Evolutionary conservation across 371 early-diverging fungal genomes (phyloP).

Genomic region (Mortierella polycephala): DNA sequence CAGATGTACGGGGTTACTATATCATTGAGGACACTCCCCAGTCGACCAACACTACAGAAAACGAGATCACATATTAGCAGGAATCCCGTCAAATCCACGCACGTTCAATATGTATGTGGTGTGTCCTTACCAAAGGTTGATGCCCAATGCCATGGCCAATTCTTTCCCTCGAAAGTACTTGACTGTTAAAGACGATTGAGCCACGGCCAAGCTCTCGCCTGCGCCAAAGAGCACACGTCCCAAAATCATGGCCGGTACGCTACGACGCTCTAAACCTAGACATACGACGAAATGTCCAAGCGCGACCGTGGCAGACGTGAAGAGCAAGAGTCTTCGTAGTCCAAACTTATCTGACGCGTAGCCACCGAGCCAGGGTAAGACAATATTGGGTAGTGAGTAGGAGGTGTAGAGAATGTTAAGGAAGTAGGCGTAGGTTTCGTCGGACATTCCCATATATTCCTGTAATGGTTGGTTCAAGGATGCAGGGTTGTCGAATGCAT

Average conservation of each 20-base stretch:
- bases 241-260: slow-evolving; percentile 53
- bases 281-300: slow-evolving; percentile 71
- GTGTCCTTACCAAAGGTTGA: slow-evolving; percentile 53
- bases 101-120: not conserved
- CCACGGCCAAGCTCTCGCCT: slow-evolving; percentile 63
- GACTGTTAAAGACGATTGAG: slow-evolving; percentile 60
- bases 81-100: not conserved
- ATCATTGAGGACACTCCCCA: slow-evolving; percentile 64
- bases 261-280: slow-evolving; percentile 59
- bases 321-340: slow-evolving; percentile 55
- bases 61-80: not conserved
- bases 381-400: slow-evolving; percentile 79
- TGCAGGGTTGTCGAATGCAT: slow-evolving; percentile 73
- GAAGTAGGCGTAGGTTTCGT: slow-evolving; percentile 51
- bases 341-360: slow-evolving; percentile 59
- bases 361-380: slow-evolving; percentile 68
- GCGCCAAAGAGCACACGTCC: slow-evolving; percentile 69
- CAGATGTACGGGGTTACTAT: slow-evolving; percentile 49
- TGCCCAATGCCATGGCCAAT: slow-evolving; percentile 60
- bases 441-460: slow-evolving; percentile 44
- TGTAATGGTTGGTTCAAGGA: slow-evolving; percentile 63
- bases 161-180: slow-evolving; percentile 62
- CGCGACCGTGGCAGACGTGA: slow-evolving; percentile 64
- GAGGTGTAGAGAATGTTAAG: slow-evolving; percentile 63
- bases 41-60: slow-evolving; percentile 42